These are phyloP conservation scores for Fomitiporia mediterranea DNA, from an alignment of 1,284 basidiomycete species.

Conservation along the genomic window DNA sequence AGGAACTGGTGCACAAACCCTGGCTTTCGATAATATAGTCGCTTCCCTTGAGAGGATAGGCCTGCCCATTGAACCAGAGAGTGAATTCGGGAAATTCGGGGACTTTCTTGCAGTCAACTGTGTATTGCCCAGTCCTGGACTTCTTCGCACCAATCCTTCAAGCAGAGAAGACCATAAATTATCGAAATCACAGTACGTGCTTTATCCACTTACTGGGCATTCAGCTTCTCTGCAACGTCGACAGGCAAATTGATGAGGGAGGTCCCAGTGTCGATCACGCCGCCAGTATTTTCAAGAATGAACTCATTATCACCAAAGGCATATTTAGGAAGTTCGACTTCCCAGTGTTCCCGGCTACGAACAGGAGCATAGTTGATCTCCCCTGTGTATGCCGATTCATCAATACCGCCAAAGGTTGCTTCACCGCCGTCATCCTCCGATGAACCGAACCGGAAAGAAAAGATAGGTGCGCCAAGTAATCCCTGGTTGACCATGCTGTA, in stretches of 20 bases:
- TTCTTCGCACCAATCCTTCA: constrained; percentile 79
- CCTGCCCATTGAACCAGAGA: constrained; percentile 79
- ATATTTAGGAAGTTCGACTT: constrained; percentile 89
- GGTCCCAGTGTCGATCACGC: constrained; percentile 95
- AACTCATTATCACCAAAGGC: constrained; percentile 81
- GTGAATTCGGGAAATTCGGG: constrained; percentile 81
- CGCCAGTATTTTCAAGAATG: constrained; percentile 87
- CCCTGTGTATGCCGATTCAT: constrained; percentile 76
- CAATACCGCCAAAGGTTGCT: constrained; percentile 91
- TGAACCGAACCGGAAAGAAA: constrained; percentile 91
- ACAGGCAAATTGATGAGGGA: constrained; percentile 89
- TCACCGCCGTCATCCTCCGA: constrained; percentile 91
- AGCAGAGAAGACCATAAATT: constrained; percentile 15
- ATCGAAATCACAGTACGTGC: constrained; percentile 8
- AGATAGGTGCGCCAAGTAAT: constrained; percentile 83
- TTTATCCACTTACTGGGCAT: constrained; percentile 62
- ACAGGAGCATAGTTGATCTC: constrained; percentile 87
- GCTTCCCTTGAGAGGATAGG: constrained; percentile 74
- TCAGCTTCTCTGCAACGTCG: constrained; percentile 97
- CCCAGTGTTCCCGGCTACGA: constrained; percentile 97
- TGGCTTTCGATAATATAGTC: constrained; percentile 89
- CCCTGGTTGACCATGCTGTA: constrained; percentile 89
- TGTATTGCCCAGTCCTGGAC: constrained; percentile 94
- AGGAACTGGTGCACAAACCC: constrained; percentile 92
- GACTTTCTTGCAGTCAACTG: constrained; percentile 85